Evolutionary conservation across 768 basidiomycete species (phyloP).

Genomic region (Lentinula detonsa): DNA sequence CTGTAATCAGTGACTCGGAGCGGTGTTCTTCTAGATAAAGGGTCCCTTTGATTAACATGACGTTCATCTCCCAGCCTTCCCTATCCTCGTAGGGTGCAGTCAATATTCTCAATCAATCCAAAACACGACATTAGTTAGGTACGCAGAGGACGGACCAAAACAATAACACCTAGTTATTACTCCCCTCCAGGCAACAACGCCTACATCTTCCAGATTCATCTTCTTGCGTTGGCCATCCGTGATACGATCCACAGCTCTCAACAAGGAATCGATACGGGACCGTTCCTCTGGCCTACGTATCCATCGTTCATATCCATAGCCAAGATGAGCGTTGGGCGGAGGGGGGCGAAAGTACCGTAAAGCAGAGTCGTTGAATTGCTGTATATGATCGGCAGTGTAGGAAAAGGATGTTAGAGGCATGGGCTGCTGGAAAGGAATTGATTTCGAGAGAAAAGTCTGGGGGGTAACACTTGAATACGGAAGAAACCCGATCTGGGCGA

Average conservation of each 20-base stretch:
- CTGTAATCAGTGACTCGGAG: conserved; percentile 48
- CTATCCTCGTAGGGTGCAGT: conserved; percentile 78
- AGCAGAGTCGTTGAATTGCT: conserved; percentile 64
- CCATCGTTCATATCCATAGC: conserved; percentile 73
- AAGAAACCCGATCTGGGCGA: background rate
- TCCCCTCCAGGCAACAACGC: conserved; percentile 71
- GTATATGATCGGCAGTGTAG: conserved; percentile 47
- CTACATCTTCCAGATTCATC: conserved; percentile 34
- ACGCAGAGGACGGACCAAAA: background rate
- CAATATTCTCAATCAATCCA: conserved; percentile 56
- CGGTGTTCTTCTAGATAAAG: conserved; percentile 73
- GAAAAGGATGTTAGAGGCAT: conserved; percentile 67
- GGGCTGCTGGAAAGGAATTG: conserved; percentile 62
- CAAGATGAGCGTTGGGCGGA: conserved; percentile 58
- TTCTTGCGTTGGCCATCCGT: conserved; percentile 21
- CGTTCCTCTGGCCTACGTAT: conserved; percentile 56
- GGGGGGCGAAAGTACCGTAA: conserved; percentile 69
- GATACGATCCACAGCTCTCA: conserved; percentile 49
- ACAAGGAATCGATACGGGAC: conserved; percentile 62
- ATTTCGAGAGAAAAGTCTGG: background rate
- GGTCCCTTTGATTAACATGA: conserved; percentile 67
- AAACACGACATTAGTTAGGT: conserved; percentile 10
- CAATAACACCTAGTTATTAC: conserved; percentile 68
- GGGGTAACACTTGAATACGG: conserved; percentile 6
- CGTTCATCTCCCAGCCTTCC: conserved; percentile 78